Base-by-base conservation (phyloP, 345 rosid species). In the Corchorus capsularis region DNA sequence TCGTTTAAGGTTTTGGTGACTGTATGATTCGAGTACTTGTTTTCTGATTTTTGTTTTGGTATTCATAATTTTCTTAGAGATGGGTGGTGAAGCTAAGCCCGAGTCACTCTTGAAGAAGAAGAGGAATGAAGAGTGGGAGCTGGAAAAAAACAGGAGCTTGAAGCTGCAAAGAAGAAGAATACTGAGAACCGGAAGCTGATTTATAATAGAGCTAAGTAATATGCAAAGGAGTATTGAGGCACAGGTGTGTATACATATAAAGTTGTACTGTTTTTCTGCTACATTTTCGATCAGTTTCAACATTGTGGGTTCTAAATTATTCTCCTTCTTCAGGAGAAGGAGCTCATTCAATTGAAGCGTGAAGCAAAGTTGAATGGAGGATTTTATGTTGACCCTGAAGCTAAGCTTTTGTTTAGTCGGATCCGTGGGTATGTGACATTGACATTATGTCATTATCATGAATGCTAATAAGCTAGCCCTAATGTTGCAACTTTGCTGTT, bases 101-200 rank as follows among this genome's bases (percentile, higher is more conserved):
- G 27, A 27, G 27, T 27, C 27, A 27, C 27, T 27, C 27, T 27
- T 27, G 27, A 27, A 27, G 27, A 27, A 91, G 91, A 77, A 77
- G 80, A 87, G 86, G 55, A 78, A 80, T 32, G 91, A 84, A 72
- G 91, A 90, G 34, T 92, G 97, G 91, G 90, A 87, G 32, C 66
- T 86, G 63, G 86, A 84, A 1, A 87, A 86, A 77, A 88, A 76
- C 81, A 81, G 63, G 91, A 79, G 75, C 60, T 82, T 15, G 85
- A 78, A 66, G 77, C 86, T 4, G 46, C 77, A 8, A 85, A 87
- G 82, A 74, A 84, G 80, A 83, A 87, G 27, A 27, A 27, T 27
- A 27, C 27, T 27, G 27, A 27, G 27, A 27, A 27, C 27, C 1
- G 27, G 27, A 83, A 86, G 79, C 47, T 89, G 63, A 88, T 88